A percentile compares a stretch with the other conserved stretches of the same genome.
Evolutionary conservation across 129 eudicot species (phyloP).

Genomic region (Chrysanthemum seticuspe): DNA sequence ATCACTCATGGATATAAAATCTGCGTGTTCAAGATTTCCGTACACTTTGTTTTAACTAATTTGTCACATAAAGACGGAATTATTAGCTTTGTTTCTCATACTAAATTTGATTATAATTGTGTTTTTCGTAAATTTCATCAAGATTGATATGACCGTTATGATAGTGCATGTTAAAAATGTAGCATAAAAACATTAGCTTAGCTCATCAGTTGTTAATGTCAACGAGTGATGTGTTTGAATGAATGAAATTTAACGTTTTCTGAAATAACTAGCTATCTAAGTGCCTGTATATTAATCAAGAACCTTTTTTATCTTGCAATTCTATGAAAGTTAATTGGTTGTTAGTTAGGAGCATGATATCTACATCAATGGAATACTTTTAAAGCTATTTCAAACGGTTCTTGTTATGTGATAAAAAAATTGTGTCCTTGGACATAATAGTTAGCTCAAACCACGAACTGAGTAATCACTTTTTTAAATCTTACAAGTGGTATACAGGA

Average conservation of each 20-base stretch:
- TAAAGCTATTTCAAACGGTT: not conserved
- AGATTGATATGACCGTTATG: not conserved
- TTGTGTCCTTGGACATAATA: not conserved
- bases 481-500: not conserved
- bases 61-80: no score
- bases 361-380: not conserved
- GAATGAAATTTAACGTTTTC: not conserved
- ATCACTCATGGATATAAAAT: no score
- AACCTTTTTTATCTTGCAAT: constrained; percentile 1
- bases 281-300: constrained; percentile 1
- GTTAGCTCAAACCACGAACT: not conserved
- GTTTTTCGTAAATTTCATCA: no score
- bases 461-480: not conserved
- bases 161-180: no score
- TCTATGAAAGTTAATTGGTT: constrained; percentile 5
- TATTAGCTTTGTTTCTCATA: no score
- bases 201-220: not conserved
- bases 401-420: not conserved
- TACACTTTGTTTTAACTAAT: no score
- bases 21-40: no score
- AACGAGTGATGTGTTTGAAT: not conserved
- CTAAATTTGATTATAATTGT: no score
- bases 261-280: not conserved
- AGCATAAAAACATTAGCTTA: no score
- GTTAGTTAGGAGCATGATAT: not conserved